Evolutionary conservation across 371 early-diverging fungal genomes (phyloP), one percentile per base, ranked within the genome.

Genomic region (Neoconidiobolus thromboides): DNA sequence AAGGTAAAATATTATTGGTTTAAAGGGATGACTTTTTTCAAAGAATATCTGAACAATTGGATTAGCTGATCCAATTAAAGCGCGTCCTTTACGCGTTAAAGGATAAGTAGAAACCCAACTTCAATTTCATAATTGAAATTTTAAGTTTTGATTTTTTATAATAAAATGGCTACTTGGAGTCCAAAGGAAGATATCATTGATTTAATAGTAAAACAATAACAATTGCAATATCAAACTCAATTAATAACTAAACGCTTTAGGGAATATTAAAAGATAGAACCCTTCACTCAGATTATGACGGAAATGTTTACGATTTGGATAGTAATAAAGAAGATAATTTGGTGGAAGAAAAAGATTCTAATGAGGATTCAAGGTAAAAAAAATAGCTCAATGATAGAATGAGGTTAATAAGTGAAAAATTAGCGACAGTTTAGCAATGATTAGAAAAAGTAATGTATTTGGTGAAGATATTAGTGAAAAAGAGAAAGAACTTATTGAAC

Each of bases 401-500:
- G 26, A 26, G 26, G 26, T 26, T 26, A 37, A 43, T 9, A 15
- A 57, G 5, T 1, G 10, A 43, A 43, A 42, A 26, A 40, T 43
- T 57, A 10, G 6, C 15, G 41, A 14, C 44, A 57, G 57, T 2
- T 43, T 39, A 39, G 12, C 57, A 9, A 42, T 15, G 3, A 6
- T n/a, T 43, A 57, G 44, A 57, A 3, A 12, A 5, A 41, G 26
- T n/a, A 82, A 84, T 41, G 80, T 89, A 3, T 93, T 91, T 64
- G 82, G 87, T 61, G 78, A 81, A 59, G 86, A 87, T 65, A 80
- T 89, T 12, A 93, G 91, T 0, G 85, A 83, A 62, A 78, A 81
- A 52, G 93, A 93, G 67, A 79, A 74, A 76, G 80, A 77, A 44
- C 84, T 93, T 60, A 91, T 93, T 68, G 76, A 83, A 64, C 77